Percentiles rank a stretch among this genome's conserved stretches.
These are phyloP conservation scores for Lasiodiplodia theobromae DNA, from an alignment of 2,329 filamentous ascomycete species.

Conservation along the genomic window DNA sequence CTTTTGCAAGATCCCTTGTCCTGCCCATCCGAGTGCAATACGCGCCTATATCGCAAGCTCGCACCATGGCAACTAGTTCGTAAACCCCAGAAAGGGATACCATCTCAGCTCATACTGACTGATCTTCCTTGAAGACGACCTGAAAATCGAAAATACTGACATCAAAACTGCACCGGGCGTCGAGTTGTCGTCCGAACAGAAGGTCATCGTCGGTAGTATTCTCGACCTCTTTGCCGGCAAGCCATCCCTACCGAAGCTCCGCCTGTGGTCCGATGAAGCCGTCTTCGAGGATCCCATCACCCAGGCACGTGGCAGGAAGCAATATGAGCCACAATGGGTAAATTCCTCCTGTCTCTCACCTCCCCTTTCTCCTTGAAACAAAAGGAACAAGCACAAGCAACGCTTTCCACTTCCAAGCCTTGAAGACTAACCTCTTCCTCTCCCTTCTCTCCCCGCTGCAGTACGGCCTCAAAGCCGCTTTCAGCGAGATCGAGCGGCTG, in stretches of 20 bases:
- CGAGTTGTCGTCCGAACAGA: constrained; percentile 58
- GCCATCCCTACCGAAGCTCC: constrained; percentile 65
- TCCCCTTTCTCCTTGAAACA: background rate
- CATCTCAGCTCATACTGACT: background rate
- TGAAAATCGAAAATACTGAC: constrained; percentile 62
- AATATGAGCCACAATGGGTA: constrained; percentile 59
- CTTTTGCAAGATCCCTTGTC: background rate
- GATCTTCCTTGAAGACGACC: constrained; percentile 18
- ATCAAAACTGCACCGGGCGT: constrained; percentile 62
- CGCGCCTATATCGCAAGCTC: constrained; percentile 31
- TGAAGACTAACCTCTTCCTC: background rate
- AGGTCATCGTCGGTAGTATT: constrained; percentile 63
- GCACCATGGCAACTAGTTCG: constrained; percentile 41
- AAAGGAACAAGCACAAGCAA: background rate
- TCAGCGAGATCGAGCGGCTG: constrained; percentile 64
- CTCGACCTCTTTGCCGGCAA: constrained; percentile 69
- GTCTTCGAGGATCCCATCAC: constrained; percentile 67
- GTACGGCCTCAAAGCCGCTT: constrained; percentile 67
- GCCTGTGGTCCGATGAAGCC: constrained; percentile 65
- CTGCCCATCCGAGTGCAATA: background rate
- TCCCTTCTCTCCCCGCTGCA: constrained; percentile 5
- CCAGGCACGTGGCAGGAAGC: constrained; percentile 62
- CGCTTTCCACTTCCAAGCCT: no score
- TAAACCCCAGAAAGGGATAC: background rate
- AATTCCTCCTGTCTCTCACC: background rate